Evolutionary conservation across 352 stramenopile genomes (phyloP).

Genomic region (Globisporangium sylvaticum): DNA sequence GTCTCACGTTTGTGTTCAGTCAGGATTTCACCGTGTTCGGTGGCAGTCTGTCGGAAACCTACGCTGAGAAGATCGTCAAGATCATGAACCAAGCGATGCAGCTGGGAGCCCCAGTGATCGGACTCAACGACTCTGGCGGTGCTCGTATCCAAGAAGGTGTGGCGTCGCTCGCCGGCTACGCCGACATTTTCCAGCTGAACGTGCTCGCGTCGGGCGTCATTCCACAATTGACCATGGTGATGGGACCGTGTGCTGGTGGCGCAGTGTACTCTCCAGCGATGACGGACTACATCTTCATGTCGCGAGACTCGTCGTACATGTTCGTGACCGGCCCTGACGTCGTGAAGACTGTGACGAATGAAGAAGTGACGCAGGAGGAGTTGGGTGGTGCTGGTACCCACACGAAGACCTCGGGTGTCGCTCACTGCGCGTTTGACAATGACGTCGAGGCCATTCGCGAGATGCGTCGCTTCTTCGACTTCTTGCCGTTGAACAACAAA

Average conservation of each 20-base stretch:
- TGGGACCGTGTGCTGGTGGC: constrained; percentile 96
- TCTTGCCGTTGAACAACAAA: constrained; percentile 93
- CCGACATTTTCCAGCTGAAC: constrained; percentile 98
- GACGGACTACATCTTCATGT: constrained; percentile 99
- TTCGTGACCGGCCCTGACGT: constrained; percentile 98
- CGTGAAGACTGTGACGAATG: constrained; percentile 97
- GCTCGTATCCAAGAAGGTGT: constrained; percentile 98
- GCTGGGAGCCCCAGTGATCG: constrained; percentile 95
- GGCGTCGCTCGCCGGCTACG: constrained; percentile 96
- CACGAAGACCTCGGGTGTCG: constrained; percentile 94
- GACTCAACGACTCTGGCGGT: constrained; percentile 97
- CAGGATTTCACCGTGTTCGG: constrained; percentile 98
- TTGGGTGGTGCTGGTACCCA: constrained; percentile 94
- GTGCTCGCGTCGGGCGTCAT: constrained; percentile 93
- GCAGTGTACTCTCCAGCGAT: constrained; percentile 96
- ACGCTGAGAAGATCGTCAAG: constrained; percentile 98
- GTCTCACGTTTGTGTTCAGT: constrained; percentile 95
- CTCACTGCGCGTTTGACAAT: constrained; percentile 95
- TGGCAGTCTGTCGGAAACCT: constrained; percentile 93
- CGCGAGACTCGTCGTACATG: constrained; percentile 96
- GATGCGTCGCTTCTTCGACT: constrained; percentile 94
- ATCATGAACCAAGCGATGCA: constrained; percentile 98
- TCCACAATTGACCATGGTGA: constrained; percentile 97
- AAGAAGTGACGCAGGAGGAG: constrained; percentile 94
- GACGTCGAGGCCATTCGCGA: constrained; percentile 93